Evolutionary conservation across 148 eudicot species (phyloP), one percentile per base, ranked within the genome.

Genomic region (Vaccinium myrtillus): DNA sequence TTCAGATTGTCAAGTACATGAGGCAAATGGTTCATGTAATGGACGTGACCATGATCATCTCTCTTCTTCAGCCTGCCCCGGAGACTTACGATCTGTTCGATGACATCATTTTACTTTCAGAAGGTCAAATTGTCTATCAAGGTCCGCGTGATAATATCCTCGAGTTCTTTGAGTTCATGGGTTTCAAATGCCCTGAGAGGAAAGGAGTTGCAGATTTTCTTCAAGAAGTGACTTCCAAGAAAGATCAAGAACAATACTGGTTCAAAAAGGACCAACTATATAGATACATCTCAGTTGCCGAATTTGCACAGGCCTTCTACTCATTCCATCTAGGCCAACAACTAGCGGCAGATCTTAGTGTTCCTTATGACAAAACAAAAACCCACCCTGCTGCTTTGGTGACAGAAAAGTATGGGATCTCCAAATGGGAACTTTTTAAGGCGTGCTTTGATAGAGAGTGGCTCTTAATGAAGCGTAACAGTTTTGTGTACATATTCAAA

Each of bases 391-490:
- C 92, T 18, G 89, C 92, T 21, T 78, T 90, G 59, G 90, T 90
- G 77, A 90, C 77, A 19, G 85, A 88, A 4, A 93, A 90, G 81
- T 93, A 89, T 84, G 98, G 95, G 54, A 86, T 92, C 32, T 87
- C 91, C 16, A 92, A 83, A 73, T 80, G 48, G 81, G 91, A 93
- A n/a, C 89, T 92, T 59, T 85, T 94, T 19, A 93, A 87, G 90
- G 94, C 92, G 0, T 90, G 91, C 80, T 84, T 94, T 18, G 74
- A 90, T 1, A 91, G 95, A 71, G 98, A 94, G 78, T 90, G 90
- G 91, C 23, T 91, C 54, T 76, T 94, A 78, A 94, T 94, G 95
- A 93, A 93, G 85, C 89, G 93, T 23, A 93, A 88, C 86, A 87
- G 90, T 2, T 93, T 91, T 61, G 70, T 94, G 8, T 91, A 91